phyloP scores from a whole-genome alignment of 345 rosid species.

The Lumnitzera littorea region DNA sequence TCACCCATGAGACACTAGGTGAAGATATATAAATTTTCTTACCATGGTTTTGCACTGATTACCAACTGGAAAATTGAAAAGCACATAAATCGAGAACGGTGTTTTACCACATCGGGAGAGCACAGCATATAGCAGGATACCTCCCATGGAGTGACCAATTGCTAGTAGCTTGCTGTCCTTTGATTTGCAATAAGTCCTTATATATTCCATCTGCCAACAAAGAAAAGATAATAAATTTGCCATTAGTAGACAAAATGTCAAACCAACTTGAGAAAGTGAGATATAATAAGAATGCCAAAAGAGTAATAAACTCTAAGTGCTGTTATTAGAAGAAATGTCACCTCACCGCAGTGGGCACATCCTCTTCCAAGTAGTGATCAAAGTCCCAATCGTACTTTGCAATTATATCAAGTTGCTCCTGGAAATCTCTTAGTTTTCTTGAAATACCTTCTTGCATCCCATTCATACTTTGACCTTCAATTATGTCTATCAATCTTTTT shows the following conservation, averaged over 20 bases:
- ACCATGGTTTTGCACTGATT: too few relatives aligned
- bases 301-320: neutral
- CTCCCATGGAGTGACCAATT: conserved; percentile 97
- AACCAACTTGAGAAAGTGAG: neutral
- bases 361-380: conserved; percentile 76
- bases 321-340: conserved; percentile 31
- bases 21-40: too few relatives aligned
- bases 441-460: conserved; percentile 34
- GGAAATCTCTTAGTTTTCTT: conserved; percentile 38
- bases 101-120: conserved; percentile 55
- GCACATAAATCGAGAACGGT: neutral
- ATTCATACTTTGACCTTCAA: conserved; percentile 19
- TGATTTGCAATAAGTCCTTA: conserved; percentile 48
- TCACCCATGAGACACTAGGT: too few relatives aligned
- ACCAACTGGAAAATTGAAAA: too few relatives aligned
- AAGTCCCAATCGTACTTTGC: conserved; percentile 84
- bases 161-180: conserved; percentile 72
- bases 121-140: conserved; percentile 79
- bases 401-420: conserved; percentile 48
- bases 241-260: neutral
- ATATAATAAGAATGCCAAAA: neutral
- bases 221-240: neutral
- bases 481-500: conserved; percentile 17
- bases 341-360: conserved; percentile 90
- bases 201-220: conserved; percentile 67